Evolutionary conservation across 257 asterid species (phyloP).

Genomic region (Solanum microdontum): DNA sequence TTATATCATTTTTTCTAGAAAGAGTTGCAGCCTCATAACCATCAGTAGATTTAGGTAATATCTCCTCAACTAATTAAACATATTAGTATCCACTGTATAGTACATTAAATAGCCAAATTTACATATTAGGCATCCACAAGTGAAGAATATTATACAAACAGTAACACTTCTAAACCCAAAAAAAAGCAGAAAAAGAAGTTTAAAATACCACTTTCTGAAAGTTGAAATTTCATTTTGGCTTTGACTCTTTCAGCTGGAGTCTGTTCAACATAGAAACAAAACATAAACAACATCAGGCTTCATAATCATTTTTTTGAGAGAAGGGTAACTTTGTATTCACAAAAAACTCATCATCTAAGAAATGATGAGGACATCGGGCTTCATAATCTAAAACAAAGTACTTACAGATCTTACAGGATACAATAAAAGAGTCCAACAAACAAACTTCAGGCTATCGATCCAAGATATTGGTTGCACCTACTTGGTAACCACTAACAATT

Average conservation of each 20-base stretch:
- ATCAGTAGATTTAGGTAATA: not conserved
- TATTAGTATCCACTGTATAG: not conserved
- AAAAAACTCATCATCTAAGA: not conserved
- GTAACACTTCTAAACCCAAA: not conserved
- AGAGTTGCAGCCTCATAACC: not conserved
- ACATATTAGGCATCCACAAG: not conserved
- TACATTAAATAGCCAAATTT: not conserved
- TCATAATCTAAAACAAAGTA: not conserved
- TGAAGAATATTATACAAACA: not conserved
- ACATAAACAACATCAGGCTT: not conserved
- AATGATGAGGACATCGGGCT: not conserved
- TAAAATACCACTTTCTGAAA: constrained; percentile 64
- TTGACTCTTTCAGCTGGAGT: constrained; percentile 80
- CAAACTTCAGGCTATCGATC: not conserved
- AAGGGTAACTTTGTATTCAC: not conserved
- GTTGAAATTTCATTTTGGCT: constrained; percentile 94
- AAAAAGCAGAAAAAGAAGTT: not conserved
- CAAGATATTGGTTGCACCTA: not conserved
- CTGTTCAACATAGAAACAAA: constrained; percentile 24
- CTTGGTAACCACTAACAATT: not conserved
- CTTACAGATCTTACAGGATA: not conserved
- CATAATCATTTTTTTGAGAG: not conserved
- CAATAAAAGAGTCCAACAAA: not conserved
- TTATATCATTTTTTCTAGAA: not conserved
- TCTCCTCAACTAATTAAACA: not conserved